These are phyloP conservation scores for Trichoderma endophyticum DNA, from an alignment of 2,329 filamentous ascomycete genomes.

Conservation along the genomic window DNA sequence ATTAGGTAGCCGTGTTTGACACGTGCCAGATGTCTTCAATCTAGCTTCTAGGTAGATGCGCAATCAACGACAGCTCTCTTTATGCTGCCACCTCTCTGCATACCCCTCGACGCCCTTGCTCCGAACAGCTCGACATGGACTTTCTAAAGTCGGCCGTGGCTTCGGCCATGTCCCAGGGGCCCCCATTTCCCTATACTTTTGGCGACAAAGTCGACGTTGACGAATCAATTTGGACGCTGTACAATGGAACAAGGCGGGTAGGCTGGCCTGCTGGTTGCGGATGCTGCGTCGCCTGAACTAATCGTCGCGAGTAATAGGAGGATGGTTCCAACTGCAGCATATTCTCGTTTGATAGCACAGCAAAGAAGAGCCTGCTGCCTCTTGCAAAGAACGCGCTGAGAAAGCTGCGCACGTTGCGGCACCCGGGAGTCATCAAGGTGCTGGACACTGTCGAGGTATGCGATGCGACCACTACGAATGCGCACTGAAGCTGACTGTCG, in stretches of 20 bases:
- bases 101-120: background rate
- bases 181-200: conserved; percentile 87
- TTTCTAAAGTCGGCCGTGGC: conserved; percentile 97
- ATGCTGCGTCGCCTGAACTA: background rate
- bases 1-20: background rate
- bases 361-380: conserved; percentile 76
- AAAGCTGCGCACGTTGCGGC: conserved; percentile 87
- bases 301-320: conserved; percentile 55
- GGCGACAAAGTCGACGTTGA: conserved; percentile 90
- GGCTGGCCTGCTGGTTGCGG: conserved; percentile 23
- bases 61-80: background rate
- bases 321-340: conserved; percentile 93
- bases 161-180: conserved; percentile 92
- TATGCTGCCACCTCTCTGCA: background rate
- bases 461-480: background rate
- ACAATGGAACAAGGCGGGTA: conserved; percentile 91
- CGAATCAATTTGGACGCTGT: conserved; percentile 92
- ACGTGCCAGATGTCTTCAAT: conserved; percentile 3
- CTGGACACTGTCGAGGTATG: conserved; percentile 86
- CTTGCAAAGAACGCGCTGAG: conserved; percentile 91
- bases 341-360: conserved; percentile 86
- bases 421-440: conserved; percentile 92
- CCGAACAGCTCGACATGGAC: conserved; percentile 62
- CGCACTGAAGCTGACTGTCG: conserved; percentile 25
- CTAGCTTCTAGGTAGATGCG: background rate